Base-by-base conservation (phyloP, 1,284 basidiomycete genomes). In the Chalciporus piperatoides region DNA sequence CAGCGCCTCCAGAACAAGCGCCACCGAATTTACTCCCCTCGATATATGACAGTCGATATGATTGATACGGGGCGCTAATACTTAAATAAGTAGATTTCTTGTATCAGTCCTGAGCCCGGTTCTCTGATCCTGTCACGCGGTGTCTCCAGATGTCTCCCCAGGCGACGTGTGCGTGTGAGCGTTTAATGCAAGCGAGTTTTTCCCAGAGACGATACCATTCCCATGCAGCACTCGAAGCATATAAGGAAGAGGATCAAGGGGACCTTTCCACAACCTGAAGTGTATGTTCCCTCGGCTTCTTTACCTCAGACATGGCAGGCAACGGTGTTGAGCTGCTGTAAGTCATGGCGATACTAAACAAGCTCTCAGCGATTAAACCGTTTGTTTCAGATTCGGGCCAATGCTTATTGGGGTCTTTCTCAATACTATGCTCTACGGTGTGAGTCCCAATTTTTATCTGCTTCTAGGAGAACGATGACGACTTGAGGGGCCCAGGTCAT, bases 341-440 rank as follows among this genome's bases (percentile, higher is more conserved):
- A 35, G 33, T 35, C 33, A 35, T 35, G 8, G 6, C 7, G 15
- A 10, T 35, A n/a, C n/a, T 17, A 12, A 35, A 17, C n/a, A 8
- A 35, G 10, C n/a, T 9, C 15, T 25, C 7, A 3, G 25, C 30
- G 15, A 4, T 35, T 17, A 7, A 35, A n/a, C 10, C 8, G 30
- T 41, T 38, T 6, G 3, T 35, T 35, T n/a, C 42, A 75, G 74
- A 14, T 75, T 68, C 51, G 74, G 72, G 24, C 74, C 73, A 14
- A 71, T 76, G 66, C 65, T 77, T 28, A 60, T 76, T 45, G 74
- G 75, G 3, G 65, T 68, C 8, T 72, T 70, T 55, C 47, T 76
- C 24, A 76, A 76, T 49, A 71, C 71, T 64, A 71, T 77, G 48
- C 60, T 78, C n/a, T 77, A 73, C 48, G 76, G 76, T 45, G 75